These are phyloP conservation scores for Suhomyces emberorum DNA, from an alignment of 805 yeast genomes.

Conservation along the genomic window DNA sequence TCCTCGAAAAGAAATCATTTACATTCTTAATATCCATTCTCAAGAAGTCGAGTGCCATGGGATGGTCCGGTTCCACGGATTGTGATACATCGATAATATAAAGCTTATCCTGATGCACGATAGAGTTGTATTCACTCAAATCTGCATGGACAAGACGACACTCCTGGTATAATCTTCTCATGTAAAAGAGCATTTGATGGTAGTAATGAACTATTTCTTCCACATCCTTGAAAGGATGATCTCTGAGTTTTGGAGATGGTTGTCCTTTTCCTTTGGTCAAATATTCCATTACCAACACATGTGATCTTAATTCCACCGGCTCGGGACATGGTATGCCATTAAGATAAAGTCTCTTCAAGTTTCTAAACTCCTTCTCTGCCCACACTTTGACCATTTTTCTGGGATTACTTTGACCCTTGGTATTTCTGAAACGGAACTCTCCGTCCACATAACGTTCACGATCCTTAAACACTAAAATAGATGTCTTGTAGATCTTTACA, in stretches of 20 bases:
- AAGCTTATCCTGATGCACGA: conserved; percentile 73
- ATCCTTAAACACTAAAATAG: conserved; percentile 94
- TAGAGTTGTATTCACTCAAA: conserved; percentile 88
- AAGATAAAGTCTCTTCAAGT: conserved; percentile 73
- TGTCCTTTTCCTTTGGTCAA: conserved; percentile 74
- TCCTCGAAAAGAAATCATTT: conserved; percentile 76
- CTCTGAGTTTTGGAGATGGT: conserved; percentile 88
- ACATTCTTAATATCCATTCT: conserved; percentile 98
- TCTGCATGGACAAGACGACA: conserved; percentile 96
- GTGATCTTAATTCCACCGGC: conserved; percentile 83
- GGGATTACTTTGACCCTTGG: conserved; percentile 85
- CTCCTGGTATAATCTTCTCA: conserved; percentile 81
- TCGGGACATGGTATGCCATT: conserved; percentile 91
- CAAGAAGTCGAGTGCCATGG: conserved; percentile 89
- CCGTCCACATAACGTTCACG: conserved; percentile 95
- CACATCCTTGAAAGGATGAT: conserved; percentile 67
- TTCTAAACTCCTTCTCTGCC: conserved; percentile 98
- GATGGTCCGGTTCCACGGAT: conserved; percentile 96
- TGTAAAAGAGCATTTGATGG: conserved; percentile 74
- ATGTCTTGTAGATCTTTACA: conserved; percentile 91
- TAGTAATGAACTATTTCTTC: conserved; percentile 68
- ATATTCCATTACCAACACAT: conserved; percentile 93
- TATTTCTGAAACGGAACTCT: conserved; percentile 85
- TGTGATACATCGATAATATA: conserved; percentile 96
- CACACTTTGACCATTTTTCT: conserved; percentile 96